Percentiles rank a stretch among this genome's conserved stretches.
These are phyloP conservation scores for Coemansia sp. DNA, from an alignment of 192 early-diverging fungal species.

Conservation along the genomic window DNA sequence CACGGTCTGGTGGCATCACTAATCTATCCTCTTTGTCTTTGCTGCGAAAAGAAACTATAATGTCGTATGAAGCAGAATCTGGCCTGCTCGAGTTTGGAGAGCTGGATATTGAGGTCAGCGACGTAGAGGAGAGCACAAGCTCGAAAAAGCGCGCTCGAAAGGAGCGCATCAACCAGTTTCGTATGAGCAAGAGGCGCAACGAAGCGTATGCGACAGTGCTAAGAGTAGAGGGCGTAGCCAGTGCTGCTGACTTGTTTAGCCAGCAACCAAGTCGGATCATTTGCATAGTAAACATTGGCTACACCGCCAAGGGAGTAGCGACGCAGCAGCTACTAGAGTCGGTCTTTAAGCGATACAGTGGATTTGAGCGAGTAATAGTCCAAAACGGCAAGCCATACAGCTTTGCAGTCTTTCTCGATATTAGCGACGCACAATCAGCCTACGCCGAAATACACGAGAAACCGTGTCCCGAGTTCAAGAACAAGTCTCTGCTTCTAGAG, in stretches of 20 bases:
- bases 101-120: background rate
- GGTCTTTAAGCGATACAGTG: slow-evolving; percentile 15
- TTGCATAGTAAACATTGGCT: slow-evolving; percentile 38
- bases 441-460: slow-evolving; percentile 22
- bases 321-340: slow-evolving; percentile 36
- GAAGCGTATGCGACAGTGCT: slow-evolving; percentile 18
- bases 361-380: slow-evolving; percentile 46
- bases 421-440: slow-evolving; percentile 28
- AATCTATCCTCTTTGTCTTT: too few relatives aligned
- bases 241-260: slow-evolving; percentile 3
- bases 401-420: slow-evolving; percentile 35
- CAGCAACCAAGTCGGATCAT: slow-evolving; percentile 19
- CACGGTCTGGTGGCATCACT: too few relatives aligned
- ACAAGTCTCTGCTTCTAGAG: slow-evolving; percentile 47
- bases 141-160: slow-evolving; percentile 7
- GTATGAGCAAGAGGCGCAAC: slow-evolving; percentile 11
- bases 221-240: slow-evolving; percentile 7
- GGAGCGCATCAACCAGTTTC: slow-evolving; percentile 7
- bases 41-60: background rate
- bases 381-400: slow-evolving; percentile 51
- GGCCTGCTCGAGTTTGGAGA: background rate
- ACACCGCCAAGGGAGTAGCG: slow-evolving; percentile 31
- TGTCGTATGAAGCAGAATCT: background rate
- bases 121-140: background rate
- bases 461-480: slow-evolving; percentile 10